These are phyloP conservation scores for Aspergillus vadensis DNA, from an alignment of 2,329 filamentous ascomycete species.

Conservation along the genomic window DNA sequence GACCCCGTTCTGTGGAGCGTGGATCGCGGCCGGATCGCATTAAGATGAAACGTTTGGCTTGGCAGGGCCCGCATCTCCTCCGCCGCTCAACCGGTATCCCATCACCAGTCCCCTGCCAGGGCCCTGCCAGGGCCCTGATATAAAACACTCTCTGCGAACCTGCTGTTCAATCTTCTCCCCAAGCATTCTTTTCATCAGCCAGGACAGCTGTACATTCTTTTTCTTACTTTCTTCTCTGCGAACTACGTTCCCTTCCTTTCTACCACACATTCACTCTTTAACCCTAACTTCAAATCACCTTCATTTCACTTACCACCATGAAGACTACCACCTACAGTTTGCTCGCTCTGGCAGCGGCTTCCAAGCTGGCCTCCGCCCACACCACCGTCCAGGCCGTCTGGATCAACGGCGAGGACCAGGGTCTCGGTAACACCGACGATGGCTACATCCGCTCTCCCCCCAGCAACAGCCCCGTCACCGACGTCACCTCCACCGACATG, in stretches of 20 bases:
- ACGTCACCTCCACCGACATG: conserved; percentile 26
- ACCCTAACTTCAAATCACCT: conserved; percentile 7
- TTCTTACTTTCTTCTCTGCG: neutral
- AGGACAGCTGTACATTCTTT: conserved; percentile 6
- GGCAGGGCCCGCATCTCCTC: conserved; percentile 3
- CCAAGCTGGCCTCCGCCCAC: conserved; percentile 24
- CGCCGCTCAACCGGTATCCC: neutral
- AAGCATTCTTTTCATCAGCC: neutral
- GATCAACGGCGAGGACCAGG: conserved; percentile 27
- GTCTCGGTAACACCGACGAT: conserved; percentile 19
- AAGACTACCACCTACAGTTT: conserved; percentile 23
- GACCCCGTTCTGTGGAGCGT: neutral
- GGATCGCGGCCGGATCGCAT: neutral
- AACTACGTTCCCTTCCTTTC: conserved; percentile 2
- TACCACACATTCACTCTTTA: neutral
- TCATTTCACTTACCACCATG: conserved; percentile 18
- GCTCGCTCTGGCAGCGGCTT: conserved; percentile 28
- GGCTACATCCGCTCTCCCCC: conserved; percentile 26
- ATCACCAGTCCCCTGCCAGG: no score
- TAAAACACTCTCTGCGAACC: conserved; percentile 6
- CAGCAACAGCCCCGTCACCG: conserved; percentile 25
- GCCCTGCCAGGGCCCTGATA: neutral
- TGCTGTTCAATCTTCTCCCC: neutral
- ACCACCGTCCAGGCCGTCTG: conserved; percentile 26
- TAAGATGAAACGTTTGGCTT: conserved; percentile 10